These are phyloP conservation scores for Zelopaecilomyces penicillatus DNA, from an alignment of 2,329 filamentous ascomycete genomes.

Conservation along the genomic window DNA sequence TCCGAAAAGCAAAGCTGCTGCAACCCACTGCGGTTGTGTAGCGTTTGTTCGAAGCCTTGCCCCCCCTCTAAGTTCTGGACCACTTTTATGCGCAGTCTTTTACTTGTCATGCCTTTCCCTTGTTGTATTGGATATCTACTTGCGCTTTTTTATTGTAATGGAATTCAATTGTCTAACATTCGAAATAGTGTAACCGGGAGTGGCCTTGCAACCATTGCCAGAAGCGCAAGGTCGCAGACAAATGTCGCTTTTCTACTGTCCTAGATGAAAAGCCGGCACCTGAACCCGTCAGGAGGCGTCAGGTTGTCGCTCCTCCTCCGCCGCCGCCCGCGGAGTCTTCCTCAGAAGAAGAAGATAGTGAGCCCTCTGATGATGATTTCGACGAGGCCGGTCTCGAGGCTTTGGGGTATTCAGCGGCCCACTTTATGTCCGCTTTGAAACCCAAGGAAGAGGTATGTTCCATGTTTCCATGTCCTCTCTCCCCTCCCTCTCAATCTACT, in stretches of 20 bases:
- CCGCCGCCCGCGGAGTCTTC: constrained; percentile 8
- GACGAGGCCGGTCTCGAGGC: constrained; percentile 23
- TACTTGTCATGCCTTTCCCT: too few relatives aligned
- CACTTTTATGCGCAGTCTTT: too few relatives aligned
- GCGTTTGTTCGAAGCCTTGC: too few relatives aligned
- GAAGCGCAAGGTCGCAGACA: constrained; percentile 29
- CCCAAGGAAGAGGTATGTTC: neutral
- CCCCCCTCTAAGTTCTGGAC: too few relatives aligned
- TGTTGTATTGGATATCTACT: too few relatives aligned
- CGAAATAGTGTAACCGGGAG: constrained; percentile 28
- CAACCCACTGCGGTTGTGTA: too few relatives aligned
- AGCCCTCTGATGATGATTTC: constrained; percentile 7
- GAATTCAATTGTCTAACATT: neutral
- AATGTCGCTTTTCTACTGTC: constrained; percentile 22
- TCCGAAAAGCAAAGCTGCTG: too few relatives aligned
- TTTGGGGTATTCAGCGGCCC: constrained; percentile 27
- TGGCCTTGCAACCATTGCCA: constrained; percentile 33
- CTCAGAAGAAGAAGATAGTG: constrained; percentile 14
- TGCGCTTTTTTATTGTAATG: too few relatives aligned
- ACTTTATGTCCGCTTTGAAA: constrained; percentile 19
- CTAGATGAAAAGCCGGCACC: constrained; percentile 3
- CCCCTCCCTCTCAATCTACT: too few relatives aligned
- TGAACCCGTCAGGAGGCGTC: neutral
- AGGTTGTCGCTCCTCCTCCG: neutral
- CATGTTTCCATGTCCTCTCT: too few relatives aligned